These are phyloP conservation scores for Drosera spatulata DNA, from an alignment of 179 eudicot species.

Conservation along the genomic window DNA sequence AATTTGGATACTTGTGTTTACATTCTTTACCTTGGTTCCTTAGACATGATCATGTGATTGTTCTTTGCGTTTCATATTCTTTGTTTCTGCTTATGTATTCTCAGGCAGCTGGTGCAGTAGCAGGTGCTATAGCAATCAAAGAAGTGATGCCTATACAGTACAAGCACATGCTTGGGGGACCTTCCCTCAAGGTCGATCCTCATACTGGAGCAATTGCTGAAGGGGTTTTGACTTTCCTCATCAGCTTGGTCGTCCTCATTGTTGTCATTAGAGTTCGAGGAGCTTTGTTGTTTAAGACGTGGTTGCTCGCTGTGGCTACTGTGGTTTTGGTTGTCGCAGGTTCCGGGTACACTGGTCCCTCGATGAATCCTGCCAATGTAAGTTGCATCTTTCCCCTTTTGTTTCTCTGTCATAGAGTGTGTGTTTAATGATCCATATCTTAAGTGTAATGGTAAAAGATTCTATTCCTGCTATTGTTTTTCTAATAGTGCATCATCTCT, in stretches of 20 bases:
- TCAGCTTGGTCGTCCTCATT: conserved; percentile 51
- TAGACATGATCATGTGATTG: no score
- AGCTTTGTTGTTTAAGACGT: conserved; percentile 42
- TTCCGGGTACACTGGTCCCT: conserved; percentile 69
- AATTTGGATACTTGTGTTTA: no score
- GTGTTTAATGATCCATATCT: no score
- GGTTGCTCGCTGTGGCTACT: conserved; percentile 60
- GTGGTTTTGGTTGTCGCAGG: conserved; percentile 58
- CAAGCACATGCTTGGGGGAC: conserved; percentile 76
- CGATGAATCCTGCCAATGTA: conserved; percentile 95
- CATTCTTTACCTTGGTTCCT: no score
- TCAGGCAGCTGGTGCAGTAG: conserved; percentile 83
- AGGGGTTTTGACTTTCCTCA: conserved; percentile 61
- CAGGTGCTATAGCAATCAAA: conserved; percentile 60
- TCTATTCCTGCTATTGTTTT: no score
- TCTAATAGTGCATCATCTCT: no score
- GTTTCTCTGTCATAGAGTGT: neutral
- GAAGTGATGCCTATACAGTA: conserved; percentile 68
- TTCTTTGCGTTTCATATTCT: no score
- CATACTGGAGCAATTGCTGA: conserved; percentile 88
- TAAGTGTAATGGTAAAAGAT: no score
- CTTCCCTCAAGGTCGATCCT: conserved; percentile 66
- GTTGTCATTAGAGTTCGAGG: conserved; percentile 56
- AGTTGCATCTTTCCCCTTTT: conserved; percentile 13
- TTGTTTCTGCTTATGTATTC: neutral